Percentiles rank a stretch among this genome's conserved stretches.
These are phyloP conservation scores for Neopestalotiopsis sp. DNA, from an alignment of 2,329 filamentous ascomycete genomes.

Conservation along the genomic window DNA sequence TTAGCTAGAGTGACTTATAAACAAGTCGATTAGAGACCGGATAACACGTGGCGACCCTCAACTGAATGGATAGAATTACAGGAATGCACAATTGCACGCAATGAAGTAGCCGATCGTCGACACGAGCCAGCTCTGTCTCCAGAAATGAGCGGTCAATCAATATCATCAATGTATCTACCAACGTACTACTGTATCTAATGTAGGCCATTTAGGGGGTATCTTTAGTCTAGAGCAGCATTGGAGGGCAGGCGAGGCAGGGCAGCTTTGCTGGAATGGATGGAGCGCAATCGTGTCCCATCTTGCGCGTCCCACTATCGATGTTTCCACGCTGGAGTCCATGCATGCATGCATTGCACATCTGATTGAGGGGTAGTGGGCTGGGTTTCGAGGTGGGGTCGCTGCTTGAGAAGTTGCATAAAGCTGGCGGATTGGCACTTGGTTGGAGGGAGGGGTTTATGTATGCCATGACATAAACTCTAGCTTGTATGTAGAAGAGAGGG, in stretches of 20 bases:
- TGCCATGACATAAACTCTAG: conserved; percentile 9
- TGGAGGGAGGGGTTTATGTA: background rate
- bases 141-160: conserved; percentile 2
- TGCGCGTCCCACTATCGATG: conserved; percentile 11
- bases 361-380: conserved; percentile 1
- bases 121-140: background rate
- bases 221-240: background rate
- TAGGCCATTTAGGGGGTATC: background rate
- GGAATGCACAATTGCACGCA: background rate
- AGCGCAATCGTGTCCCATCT: conserved; percentile 10
- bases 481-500: background rate
- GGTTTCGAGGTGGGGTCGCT: conserved; percentile 2
- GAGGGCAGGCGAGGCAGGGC: background rate
- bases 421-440: background rate
- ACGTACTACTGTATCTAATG: background rate
- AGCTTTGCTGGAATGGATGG: background rate
- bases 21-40: background rate
- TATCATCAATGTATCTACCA: background rate
- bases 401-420: background rate
- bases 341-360: background rate
- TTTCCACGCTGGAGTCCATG: background rate
- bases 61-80: background rate
- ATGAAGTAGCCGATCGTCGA: background rate
- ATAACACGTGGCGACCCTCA: conserved; percentile 6
- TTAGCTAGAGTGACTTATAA: background rate